Percentiles rank a stretch among this genome's conserved stretches.
phyloP scores from a whole-genome alignment of 768 basidiomycete species.

The Myochromella boudieri region DNA sequence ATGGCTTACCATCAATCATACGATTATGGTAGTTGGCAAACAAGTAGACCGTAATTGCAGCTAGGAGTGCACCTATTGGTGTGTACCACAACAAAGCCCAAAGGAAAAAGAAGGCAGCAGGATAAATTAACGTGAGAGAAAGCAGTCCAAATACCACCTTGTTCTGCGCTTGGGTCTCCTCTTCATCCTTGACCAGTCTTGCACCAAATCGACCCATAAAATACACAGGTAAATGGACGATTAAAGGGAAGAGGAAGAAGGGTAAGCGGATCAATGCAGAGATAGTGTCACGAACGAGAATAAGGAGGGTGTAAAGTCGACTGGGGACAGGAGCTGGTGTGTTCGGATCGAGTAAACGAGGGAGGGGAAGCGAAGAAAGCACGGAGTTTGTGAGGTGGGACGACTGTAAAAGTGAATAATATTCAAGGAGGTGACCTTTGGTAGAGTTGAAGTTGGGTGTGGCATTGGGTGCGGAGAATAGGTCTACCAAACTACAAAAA shows the following conservation, averaged over 20 bases:
- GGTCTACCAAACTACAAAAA: conserved; percentile 74
- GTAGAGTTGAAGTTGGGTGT: conserved; percentile 59
- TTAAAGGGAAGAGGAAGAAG: conserved; percentile 84
- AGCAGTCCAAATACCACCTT: conserved; percentile 89
- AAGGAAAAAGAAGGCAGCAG: conserved; percentile 77
- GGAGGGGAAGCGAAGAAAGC: conserved; percentile 81
- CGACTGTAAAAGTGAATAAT: conserved; percentile 83
- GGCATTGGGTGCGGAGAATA: conserved; percentile 72
- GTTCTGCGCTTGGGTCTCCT: conserved; percentile 96
- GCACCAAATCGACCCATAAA: conserved; percentile 76
- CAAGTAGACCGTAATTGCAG: conserved; percentile 67
- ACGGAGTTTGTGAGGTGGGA: conserved; percentile 84
- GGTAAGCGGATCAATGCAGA: conserved; percentile 73
- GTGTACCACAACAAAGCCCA: conserved; percentile 86
- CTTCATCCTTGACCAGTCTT: conserved; percentile 75
- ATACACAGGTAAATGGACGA: conserved; percentile 86
- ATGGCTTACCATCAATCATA: conserved; percentile 78
- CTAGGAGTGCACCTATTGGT: conserved; percentile 68
- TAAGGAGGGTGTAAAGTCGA: conserved; percentile 74
- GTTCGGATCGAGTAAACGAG: conserved; percentile 79
- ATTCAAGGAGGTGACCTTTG: conserved; percentile 75
- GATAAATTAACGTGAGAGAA: conserved; percentile 73
- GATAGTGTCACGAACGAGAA: conserved; percentile 79
- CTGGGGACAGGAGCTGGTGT: conserved; percentile 75
- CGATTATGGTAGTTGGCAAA: conserved; percentile 85